Percentiles rank a stretch among this genome's conserved stretches.
Evolutionary conservation across 1,284 basidiomycete genomes (phyloP).

Genomic region (Microbotryum saponariae): DNA sequence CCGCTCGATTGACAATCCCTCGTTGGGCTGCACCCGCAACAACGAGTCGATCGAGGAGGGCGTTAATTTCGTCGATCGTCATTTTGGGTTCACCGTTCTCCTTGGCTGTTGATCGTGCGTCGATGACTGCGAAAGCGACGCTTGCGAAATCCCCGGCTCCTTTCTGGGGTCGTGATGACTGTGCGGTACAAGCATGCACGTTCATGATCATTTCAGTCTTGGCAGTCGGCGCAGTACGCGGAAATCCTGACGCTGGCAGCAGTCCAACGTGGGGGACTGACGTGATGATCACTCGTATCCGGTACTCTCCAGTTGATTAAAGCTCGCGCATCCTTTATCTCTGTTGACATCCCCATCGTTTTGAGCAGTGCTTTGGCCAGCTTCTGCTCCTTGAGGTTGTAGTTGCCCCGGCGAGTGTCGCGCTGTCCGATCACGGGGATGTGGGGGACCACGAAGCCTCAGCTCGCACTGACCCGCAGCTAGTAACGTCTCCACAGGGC

Average conservation of each 20-base stretch:
- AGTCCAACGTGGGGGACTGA: conserved; percentile 41
- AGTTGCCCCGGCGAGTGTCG: conserved; percentile 79
- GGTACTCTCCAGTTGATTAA: conserved; percentile 87
- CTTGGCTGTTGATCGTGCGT: conserved; percentile 68
- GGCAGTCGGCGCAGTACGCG: no score
- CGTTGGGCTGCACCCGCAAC: no score
- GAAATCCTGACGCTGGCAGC: not conserved
- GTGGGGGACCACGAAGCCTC: no score
- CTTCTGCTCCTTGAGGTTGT: conserved; percentile 84
- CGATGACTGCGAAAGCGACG: conserved; percentile 74
- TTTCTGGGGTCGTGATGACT: not conserved
- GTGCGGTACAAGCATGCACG: no score
- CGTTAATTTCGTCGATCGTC: conserved; percentile 71
- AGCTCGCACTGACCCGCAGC: no score
- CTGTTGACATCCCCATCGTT: conserved; percentile 67
- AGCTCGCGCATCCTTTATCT: conserved; percentile 63
- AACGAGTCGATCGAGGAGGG: conserved; percentile 62
- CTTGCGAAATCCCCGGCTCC: conserved; percentile 11
- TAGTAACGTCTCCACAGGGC: no score
- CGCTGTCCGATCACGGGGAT: conserved; percentile 50
- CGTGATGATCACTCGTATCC: conserved; percentile 47
- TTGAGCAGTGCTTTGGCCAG: conserved; percentile 83
- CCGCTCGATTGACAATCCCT: no score
- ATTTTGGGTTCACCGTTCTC: conserved; percentile 51
- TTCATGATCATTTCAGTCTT: no score